Evolutionary conservation across 73 alveolate species (phyloP), one percentile per base, ranked within the genome.

Genomic region (Paramecium sexaurelia): DNA sequence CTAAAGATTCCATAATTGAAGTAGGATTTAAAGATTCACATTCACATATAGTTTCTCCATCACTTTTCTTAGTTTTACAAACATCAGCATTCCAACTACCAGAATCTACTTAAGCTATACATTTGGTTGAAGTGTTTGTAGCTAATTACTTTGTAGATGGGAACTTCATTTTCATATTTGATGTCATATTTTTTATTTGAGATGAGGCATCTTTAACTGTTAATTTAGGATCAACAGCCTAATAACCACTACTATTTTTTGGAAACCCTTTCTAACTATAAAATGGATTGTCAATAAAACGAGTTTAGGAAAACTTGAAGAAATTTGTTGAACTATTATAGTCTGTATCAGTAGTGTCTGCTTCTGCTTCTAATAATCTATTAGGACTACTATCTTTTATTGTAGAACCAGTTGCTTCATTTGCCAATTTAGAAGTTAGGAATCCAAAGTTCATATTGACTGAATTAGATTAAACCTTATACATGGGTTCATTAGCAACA

Each of bases 1-100:
- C 86, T 33, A 71, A 22, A 4, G 86, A 71, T 35, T 71, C 56
- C 86, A 71, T 71, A 5, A 71, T 33, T 15, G 86, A 71, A 8
- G 86, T 71, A 33, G 86, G 86, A 35, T 13, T 35, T n/a, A 71
- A n/a, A 1, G 55, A 33, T 33, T 71, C 86, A 36, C 86, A 71
- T 71, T 71, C 32, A 37, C 86, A 71, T 4, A 71, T 36, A 13
- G 43, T 36, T 71, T 71, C 35, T 35, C 56, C 56, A 13, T 71
- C 56, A 19, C 2, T 33, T n/a, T 32, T 33, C 3, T 27, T 40
- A 15, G 86, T 33, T 36, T 71, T 35, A 19, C 86, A 71, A 36
- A 71, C 56, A 71, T 71, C 86, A 7, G 86, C 86, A 35, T 36
- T 35, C 86, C 86, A 71, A 13, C 43, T 35, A 10, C 43, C 86